Conservation (phyloP, 495 filamentous ascomycete species). For the Parmelia sp. region DNA sequence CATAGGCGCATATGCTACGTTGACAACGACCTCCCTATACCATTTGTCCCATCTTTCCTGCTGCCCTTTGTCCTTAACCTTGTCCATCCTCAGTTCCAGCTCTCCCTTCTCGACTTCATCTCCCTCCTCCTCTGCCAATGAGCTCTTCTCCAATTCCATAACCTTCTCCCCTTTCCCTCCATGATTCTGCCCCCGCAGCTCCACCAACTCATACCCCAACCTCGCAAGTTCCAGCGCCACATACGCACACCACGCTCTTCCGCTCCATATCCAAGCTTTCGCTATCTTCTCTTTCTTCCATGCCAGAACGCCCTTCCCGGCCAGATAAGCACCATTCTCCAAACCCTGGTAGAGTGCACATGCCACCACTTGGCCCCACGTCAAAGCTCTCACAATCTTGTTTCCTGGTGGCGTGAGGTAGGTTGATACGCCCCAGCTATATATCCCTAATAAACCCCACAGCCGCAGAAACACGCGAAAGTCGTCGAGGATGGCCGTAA, state of each 20-base stretch:
- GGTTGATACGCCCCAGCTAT: slow-evolving; percentile 58
- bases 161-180: slow-evolving; percentile 26
- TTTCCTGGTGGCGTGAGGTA: slow-evolving; percentile 45
- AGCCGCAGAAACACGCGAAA: slow-evolving; percentile 68
- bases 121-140: slow-evolving; percentile 34
- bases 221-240: slow-evolving; percentile 68
- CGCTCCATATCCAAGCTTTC: slow-evolving; percentile 65
- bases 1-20: slow-evolving; percentile 53
- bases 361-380: slow-evolving; percentile 59
- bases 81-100: slow-evolving; percentile 33
- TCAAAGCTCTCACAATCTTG: slow-evolving; percentile 44
- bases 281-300: slow-evolving; percentile 47
- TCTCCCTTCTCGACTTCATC: slow-evolving; percentile 44
- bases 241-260: slow-evolving; percentile 71
- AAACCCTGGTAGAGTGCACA: slow-evolving; percentile 67
- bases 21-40: slow-evolving; percentile 30
- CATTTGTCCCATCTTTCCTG: slow-evolving; percentile 33
- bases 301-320: slow-evolving; percentile 58
- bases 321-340: slow-evolving; percentile 79
- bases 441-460: slow-evolving; percentile 73
- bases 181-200: slow-evolving; percentile 30
- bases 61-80: slow-evolving; percentile 47
- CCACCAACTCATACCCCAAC: slow-evolving; percentile 47
- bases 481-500: slow-evolving; percentile 53
- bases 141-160: slow-evolving; percentile 31